Conservation (phyloP, 1,284 basidiomycete species). For the Sporisorium sorghi region DNA sequence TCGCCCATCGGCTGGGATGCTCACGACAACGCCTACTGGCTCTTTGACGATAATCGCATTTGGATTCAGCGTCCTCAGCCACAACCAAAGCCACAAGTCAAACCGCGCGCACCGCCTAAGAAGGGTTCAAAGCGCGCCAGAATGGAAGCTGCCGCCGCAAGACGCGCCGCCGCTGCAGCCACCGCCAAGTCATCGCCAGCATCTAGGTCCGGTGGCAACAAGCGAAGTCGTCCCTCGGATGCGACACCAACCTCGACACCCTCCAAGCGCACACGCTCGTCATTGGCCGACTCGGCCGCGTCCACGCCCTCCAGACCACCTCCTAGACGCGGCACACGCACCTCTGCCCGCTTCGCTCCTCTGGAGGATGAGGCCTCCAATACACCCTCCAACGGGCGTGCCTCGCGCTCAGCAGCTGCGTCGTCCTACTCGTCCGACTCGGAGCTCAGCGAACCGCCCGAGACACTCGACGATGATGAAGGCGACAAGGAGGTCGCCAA, state of each 20-base stretch:
- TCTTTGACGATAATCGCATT: slow-evolving; percentile 85
- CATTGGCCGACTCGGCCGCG: slow-evolving; percentile 24
- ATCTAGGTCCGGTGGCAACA: slow-evolving; percentile 10
- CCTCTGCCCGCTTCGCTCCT: slow-evolving; percentile 41
- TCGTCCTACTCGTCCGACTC: slow-evolving; percentile 50
- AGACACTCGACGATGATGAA: slow-evolving; percentile 31
- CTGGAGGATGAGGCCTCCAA: slow-evolving; percentile 26
- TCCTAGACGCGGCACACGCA: slow-evolving; percentile 36
- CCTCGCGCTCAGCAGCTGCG: slow-evolving; percentile 19
- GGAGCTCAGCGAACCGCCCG: slow-evolving; percentile 63
- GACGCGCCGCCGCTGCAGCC: slow-evolving; percentile 68
- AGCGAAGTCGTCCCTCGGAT: slow-evolving; percentile 74
- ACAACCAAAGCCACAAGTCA: slow-evolving; percentile 45
- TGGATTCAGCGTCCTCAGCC: slow-evolving; percentile 79
- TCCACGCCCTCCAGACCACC: slow-evolving; percentile 40
- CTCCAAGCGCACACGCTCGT: slow-evolving; percentile 41
- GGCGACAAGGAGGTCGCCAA: slow-evolving; percentile 1
- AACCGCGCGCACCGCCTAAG: slow-evolving; percentile 47
- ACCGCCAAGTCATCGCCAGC: slow-evolving; percentile 76
- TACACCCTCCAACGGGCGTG: slow-evolving; percentile 22
- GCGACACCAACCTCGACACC: slow-evolving; percentile 32
- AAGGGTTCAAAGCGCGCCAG: slow-evolving; percentile 47
- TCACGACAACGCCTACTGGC: slow-evolving; percentile 85
- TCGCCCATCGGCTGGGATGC: slow-evolving; percentile 88
- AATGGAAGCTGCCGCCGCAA: slow-evolving; percentile 45